A percentile compares a stretch with the other conserved stretches of the same genome.
These are phyloP conservation scores for Colletotrichum sp. DNA, from an alignment of 2,329 filamentous ascomycete genomes.

Conservation along the genomic window DNA sequence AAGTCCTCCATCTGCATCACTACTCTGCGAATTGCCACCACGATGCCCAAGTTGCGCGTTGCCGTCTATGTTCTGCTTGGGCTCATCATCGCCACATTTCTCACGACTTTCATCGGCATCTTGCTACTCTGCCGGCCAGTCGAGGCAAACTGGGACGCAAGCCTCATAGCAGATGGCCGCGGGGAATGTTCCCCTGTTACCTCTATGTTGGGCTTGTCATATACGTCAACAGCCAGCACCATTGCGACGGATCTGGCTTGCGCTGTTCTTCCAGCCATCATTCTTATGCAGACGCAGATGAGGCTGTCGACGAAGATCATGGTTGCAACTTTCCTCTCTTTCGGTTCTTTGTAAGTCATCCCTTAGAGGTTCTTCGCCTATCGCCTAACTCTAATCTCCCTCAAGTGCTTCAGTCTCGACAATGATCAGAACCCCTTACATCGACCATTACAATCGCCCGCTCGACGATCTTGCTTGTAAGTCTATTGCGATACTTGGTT, in stretches of 20 bases:
- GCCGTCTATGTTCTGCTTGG: conserved; percentile 24
- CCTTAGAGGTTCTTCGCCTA: neutral
- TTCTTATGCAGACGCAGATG: conserved; percentile 37
- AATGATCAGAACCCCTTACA: conserved; percentile 25
- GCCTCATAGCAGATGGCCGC: conserved; percentile 29
- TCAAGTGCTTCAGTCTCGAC: conserved; percentile 25
- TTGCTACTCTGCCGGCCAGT: conserved; percentile 26
- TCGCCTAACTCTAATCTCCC: accelerated
- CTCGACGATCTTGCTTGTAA: conserved; percentile 22
- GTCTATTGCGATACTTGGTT: neutral
- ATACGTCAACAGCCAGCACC: conserved; percentile 34
- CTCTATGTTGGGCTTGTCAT: conserved; percentile 25
- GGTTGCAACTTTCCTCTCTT: conserved; percentile 23
- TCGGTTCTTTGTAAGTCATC: conserved; percentile 25
- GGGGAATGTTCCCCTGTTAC: conserved; percentile 20
- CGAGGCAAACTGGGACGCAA: conserved; percentile 27
- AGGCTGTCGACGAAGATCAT: conserved; percentile 23
- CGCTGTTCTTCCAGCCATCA: conserved; percentile 32
- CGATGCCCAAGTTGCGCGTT: conserved; percentile 22
- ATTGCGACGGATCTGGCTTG: conserved; percentile 36
- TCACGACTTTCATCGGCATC: conserved; percentile 33
- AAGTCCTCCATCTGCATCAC: conserved; percentile 39
- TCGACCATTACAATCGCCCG: conserved; percentile 23
- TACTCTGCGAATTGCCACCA: conserved; percentile 36
- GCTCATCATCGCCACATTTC: conserved; percentile 28